Evolutionary conservation across 345 rosid species (phyloP).

Genomic region (Trapa bicornis): DNA sequence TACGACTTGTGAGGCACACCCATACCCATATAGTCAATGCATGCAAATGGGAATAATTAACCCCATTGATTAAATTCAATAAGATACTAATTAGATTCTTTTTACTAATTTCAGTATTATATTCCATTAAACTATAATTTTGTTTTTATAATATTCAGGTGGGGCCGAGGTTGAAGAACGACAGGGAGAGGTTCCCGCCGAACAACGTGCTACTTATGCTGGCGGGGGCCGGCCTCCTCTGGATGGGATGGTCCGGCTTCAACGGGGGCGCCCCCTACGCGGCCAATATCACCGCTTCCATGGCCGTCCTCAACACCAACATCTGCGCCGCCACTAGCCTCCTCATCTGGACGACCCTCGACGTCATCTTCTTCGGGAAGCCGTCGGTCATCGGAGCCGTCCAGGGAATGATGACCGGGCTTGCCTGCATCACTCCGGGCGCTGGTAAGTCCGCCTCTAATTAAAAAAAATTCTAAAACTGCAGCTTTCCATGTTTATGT

Average conservation of each 20-base stretch:
- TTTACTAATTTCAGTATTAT: neutral
- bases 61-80: neutral
- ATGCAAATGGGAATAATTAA: neutral
- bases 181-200: conserved; percentile 85
- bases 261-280: conserved; percentile 94
- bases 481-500: too few species aligned
- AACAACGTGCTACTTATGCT: conserved; percentile 85
- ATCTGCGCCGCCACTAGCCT: conserved; percentile 83
- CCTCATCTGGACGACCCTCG: conserved; percentile 80
- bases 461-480: neutral
- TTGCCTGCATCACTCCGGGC: conserved; percentile 81
- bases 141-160: conserved; percentile 30
- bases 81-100: neutral
- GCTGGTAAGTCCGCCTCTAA: conserved; percentile 35
- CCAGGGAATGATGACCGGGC: conserved; percentile 92
- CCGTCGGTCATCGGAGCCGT: conserved; percentile 92
- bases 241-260: conserved; percentile 99
- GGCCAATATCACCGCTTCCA: conserved; percentile 53
- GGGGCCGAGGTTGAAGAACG: conserved; percentile 69
- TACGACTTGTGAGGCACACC: too few species aligned
- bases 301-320: conserved; percentile 75
- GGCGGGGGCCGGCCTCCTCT: conserved; percentile 83
- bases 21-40: too few species aligned
- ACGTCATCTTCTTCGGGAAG: conserved; percentile 71
- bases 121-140: neutral